These are phyloP conservation scores for Reutealis trisperma DNA, from an alignment of 345 rosid species.

Conservation along the genomic window DNA sequence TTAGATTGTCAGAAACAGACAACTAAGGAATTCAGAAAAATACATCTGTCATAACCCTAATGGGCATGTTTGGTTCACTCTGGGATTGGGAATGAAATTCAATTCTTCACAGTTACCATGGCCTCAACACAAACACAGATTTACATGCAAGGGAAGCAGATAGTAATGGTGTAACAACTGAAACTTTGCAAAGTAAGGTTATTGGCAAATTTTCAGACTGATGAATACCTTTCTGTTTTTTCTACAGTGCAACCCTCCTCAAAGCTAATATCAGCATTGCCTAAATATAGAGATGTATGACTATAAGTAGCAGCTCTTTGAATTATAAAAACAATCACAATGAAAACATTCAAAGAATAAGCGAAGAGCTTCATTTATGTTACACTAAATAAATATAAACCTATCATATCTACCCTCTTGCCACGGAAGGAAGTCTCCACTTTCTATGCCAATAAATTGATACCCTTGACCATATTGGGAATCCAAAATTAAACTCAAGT, in stretches of 20 bases:
- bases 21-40: neutral
- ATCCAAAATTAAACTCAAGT: slow-evolving; percentile 66
- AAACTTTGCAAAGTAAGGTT: neutral
- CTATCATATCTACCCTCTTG: slow-evolving; percentile 32
- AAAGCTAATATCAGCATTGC: slow-evolving; percentile 27
- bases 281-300: slow-evolving; percentile 6
- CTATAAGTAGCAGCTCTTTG: neutral
- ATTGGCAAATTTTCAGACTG: neutral
- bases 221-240: neutral
- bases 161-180: neutral
- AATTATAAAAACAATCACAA: neutral
- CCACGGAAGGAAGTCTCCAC: slow-evolving; percentile 70
- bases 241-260: neutral
- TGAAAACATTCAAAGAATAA: slow-evolving; percentile 32
- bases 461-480: slow-evolving; percentile 82
- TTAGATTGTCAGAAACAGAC: slow-evolving; percentile 3
- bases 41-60: neutral
- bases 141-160: neutral
- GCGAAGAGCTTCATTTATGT: slow-evolving; percentile 23
- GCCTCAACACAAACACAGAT: neutral
- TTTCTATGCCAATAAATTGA: slow-evolving; percentile 91
- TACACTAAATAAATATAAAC: slow-evolving; percentile 21
- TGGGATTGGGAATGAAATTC: too few relatives aligned
- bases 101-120: neutral
- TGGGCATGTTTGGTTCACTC: too few relatives aligned